Base-by-base conservation (phyloP, 192 early-diverging fungal species). In the Geranomyces variabilis region DNA sequence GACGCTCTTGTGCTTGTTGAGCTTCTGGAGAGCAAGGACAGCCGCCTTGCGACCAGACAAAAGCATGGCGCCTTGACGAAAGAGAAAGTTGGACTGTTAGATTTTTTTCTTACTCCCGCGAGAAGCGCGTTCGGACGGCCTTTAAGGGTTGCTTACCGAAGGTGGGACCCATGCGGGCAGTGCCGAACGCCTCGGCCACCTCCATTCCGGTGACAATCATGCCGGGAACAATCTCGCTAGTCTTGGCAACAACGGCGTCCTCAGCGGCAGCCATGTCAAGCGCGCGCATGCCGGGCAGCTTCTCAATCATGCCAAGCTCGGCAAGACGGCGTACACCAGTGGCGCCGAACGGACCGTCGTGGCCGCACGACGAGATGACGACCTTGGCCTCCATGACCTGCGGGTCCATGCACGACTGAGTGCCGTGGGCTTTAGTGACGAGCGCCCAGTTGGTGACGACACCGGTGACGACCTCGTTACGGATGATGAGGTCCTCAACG, bases 391-490 rank as follows among this genome's bases (percentile, higher is more conserved):
- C 83, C 70, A 91, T 85, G 29, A 84, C 83, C 47, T 87, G 85
- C n/a, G 90, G 90, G 69, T 91, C 90, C 90, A 91, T 91, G 81
- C 90, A 89, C 12, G 81, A 80, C 63, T 83, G 82, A 69, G 77
- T 66, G 60, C 77, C 71, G 64, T 77, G 80, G 78, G 71, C 70
- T 63, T 74, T 74, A 30, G 90, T 80, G 26, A 91, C 90, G 49
- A 91, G 71, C 53, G 90, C 85, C 90, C 90, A 91, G 84, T 91
- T 91, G 66, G 90, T 90, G 57, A 89, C 90, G 15, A 88, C 87
- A 77, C 90, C 90, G 34, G 82, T 71, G 47, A 88, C 77, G 22
- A 63, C 12, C 69, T 75, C 76, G 49, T 72, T 46, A 43, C 82
- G 77, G 70, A 91, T 87, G 45, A 91, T 87, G 63, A 91, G 74